Conservation (phyloP, 371 early-diverging fungal genomes). For the Chytridium lagenaria region DNA sequence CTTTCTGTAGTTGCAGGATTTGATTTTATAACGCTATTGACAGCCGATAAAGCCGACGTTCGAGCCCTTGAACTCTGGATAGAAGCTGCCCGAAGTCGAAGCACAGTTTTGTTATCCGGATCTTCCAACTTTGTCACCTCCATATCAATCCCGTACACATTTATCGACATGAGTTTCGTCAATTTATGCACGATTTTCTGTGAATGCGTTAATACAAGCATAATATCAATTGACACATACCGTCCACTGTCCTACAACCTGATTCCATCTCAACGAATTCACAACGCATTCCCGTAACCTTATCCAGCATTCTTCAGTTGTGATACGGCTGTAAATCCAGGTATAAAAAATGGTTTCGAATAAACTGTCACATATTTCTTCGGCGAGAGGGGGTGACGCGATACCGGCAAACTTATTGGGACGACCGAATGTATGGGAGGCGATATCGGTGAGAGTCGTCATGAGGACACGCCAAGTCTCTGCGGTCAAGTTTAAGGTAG, state of each 20-base stretch:
- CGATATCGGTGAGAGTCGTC: slow-evolving; percentile 40
- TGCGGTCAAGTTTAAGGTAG: slow-evolving; percentile 18
- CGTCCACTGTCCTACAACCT: slow-evolving; percentile 45
- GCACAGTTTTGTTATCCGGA: slow-evolving; percentile 23
- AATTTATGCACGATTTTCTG: slow-evolving; percentile 66
- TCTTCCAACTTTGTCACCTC: slow-evolving; percentile 40
- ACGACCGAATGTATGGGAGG: slow-evolving; percentile 37
- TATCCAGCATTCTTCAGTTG: slow-evolving; percentile 43
- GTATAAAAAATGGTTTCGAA: slow-evolving; percentile 46
- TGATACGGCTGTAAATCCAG: slow-evolving; percentile 45
- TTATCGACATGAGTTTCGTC: slow-evolving; percentile 57
- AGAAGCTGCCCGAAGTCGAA: slow-evolving; percentile 41
- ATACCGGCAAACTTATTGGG: slow-evolving; percentile 40
- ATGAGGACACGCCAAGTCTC: slow-evolving; percentile 45
- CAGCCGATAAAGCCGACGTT: background rate
- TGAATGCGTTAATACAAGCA: background rate
- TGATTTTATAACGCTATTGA: too few relatives aligned
- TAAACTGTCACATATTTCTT: slow-evolving; percentile 42
- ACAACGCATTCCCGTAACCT: slow-evolving; percentile 32
- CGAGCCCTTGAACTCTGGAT: slow-evolving; percentile 28
- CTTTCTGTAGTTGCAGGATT: background rate
- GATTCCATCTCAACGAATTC: slow-evolving; percentile 41
- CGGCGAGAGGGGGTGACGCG: slow-evolving; percentile 24
- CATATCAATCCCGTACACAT: slow-evolving; percentile 62
- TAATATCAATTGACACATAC: slow-evolving; percentile 25